Evolutionary conservation across 495 filamentous ascomycete species (phyloP).

Genomic region (Amniculicola lignicola): DNA sequence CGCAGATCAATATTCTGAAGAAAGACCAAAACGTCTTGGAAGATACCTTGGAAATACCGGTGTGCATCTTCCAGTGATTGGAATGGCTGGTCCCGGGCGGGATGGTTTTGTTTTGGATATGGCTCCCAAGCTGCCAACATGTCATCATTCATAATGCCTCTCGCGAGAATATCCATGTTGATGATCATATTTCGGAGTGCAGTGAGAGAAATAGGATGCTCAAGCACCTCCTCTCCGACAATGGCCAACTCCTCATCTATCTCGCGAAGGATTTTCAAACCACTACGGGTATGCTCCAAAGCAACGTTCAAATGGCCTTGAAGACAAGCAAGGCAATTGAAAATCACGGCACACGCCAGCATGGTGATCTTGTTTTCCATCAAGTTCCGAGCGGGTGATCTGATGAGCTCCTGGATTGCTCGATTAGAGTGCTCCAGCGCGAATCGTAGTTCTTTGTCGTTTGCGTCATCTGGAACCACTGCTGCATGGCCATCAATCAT

Average conservation of each 20-base stretch:
- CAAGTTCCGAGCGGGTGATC: not conserved
- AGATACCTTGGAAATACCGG: slow-evolving; percentile 16
- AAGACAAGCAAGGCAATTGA: slow-evolving; percentile 24
- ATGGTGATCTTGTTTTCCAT: slow-evolving; percentile 20
- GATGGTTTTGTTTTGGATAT: slow-evolving; percentile 3
- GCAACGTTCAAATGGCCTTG: slow-evolving; percentile 28
- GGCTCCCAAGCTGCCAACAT: slow-evolving; percentile 16
- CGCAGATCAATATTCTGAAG: slow-evolving; percentile 4
- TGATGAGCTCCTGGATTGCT: slow-evolving; percentile 22
- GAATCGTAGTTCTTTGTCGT: slow-evolving; percentile 23
- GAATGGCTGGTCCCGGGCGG: not conserved
- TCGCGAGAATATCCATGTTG: slow-evolving; percentile 21
- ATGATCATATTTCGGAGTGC: slow-evolving; percentile 22
- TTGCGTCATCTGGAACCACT: slow-evolving; percentile 24
- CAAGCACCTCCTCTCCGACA: not conserved
- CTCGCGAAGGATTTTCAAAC: slow-evolving; percentile 23
- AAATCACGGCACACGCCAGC: slow-evolving; percentile 22
- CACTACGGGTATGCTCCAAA: slow-evolving; percentile 27
- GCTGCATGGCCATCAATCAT: slow-evolving; percentile 6
- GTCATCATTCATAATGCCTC: slow-evolving; percentile 24
- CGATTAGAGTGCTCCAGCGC: slow-evolving; percentile 27
- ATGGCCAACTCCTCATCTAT: slow-evolving; percentile 3
- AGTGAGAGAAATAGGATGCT: slow-evolving; percentile 19
- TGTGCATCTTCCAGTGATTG: slow-evolving; percentile 15
- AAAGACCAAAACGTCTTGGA: slow-evolving; percentile 19